Base-by-base conservation (phyloP, 2,329 filamentous ascomycete genomes). In the Cercospora berteroae region DNA sequence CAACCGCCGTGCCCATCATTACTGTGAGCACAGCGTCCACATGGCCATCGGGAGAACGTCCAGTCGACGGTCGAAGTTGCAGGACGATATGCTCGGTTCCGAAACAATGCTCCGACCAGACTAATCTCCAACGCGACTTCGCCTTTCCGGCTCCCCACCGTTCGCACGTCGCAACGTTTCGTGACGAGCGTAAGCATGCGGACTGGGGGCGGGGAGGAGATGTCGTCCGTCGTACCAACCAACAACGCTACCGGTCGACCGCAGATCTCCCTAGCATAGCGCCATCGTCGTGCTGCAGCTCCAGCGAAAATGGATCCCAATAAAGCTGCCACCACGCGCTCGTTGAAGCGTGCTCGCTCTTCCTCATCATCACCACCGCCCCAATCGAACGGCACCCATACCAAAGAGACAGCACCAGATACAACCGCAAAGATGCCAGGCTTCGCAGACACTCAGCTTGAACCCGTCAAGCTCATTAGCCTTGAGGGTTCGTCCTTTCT, bases 401-500 rank as follows among this genome's bases (percentile, higher is more conserved):
- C 6, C 33, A 36, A 56, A 31, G 9, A 20, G 16, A 31, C 50
- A 27, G 10, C 1, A 18, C 23, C 44, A 31, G 8, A 12, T 36
- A 39, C 33, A 4, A 58, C 36, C 59, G 65, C 63, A 25, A 67
- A 48, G 31, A 69, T 67, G 65, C 63, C 68, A 69, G 67, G 67
- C 63, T 70, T 67, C 67, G 68, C 63, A 55, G 60, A 70, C 25
- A 72, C 71, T 9, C 71, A 73, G 70, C 74, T 76, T 61, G 75
- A 77, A 67, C 75, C 75, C 10, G 74, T 76, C 55, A 77, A 77
- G 72, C 69, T 74, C 71, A 74, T 78, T 69, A 73, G 69, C 59
- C 71, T 74, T 64, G 76, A 77, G 67, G 76, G 76, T 78, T 69
- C 74, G 76, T 75, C 52, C 36, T 42, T 31, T 48, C 39, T 48